A percentile compares a stretch with the other conserved stretches of the same genome.
Evolutionary conservation across 345 rosid species (phyloP).

Genomic region (Euclidium syriacum): DNA sequence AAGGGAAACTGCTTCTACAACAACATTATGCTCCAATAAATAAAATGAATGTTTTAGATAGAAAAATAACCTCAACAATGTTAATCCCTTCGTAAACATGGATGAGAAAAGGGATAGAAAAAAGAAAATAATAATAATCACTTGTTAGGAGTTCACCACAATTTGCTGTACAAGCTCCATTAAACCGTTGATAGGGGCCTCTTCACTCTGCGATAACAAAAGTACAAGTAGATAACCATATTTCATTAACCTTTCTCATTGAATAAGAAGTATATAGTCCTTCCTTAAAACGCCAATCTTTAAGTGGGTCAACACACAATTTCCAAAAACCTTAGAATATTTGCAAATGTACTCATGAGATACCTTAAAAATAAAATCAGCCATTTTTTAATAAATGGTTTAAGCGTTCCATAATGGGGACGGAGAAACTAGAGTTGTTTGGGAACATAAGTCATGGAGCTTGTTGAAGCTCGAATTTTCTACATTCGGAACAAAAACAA

Average conservation of each 20-base stretch:
- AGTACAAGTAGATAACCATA: background rate
- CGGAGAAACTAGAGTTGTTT: slow-evolving; percentile 95
- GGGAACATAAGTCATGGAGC: slow-evolving; percentile 99
- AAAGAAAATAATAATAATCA: background rate
- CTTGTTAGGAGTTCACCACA: slow-evolving; percentile 43
- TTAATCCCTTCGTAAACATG: background rate
- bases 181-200: slow-evolving; percentile 51
- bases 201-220: slow-evolving; percentile 50
- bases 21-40: slow-evolving; percentile 80
- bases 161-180: slow-evolving; percentile 86
- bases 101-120: background rate
- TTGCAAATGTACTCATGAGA: background rate
- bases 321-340: background rate
- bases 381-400: slow-evolving; percentile 57
- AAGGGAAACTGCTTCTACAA: slow-evolving; percentile 96
- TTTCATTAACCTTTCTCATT: slow-evolving; percentile 4
- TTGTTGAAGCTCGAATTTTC: slow-evolving; percentile 85
- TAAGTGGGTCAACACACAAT: background rate
- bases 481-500: slow-evolving; percentile 41
- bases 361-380: slow-evolving; percentile 68
- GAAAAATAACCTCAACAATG: background rate
- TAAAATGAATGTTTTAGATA: background rate
- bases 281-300: slow-evolving; percentile 10
- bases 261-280: slow-evolving; percentile 2
- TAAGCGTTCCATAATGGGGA: slow-evolving; percentile 85